These are phyloP conservation scores for Aspergillus melleus DNA, from an alignment of 2,329 filamentous ascomycete species.

Conservation along the genomic window DNA sequence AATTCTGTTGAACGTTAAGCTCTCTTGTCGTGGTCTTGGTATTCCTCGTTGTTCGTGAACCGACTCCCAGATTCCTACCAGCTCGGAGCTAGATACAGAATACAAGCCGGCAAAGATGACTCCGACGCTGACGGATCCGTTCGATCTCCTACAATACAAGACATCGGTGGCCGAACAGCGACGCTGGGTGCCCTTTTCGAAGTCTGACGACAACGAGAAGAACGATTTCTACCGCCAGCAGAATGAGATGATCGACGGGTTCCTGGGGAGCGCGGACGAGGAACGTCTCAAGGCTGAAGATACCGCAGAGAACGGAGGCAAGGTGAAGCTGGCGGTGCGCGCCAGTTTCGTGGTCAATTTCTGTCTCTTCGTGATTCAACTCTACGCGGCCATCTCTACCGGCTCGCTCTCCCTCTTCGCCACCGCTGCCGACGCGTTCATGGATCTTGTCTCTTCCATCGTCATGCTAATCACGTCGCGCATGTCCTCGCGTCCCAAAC, in stretches of 20 bases:
- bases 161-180: not conserved
- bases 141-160: slow-evolving; percentile 2
- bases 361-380: not conserved
- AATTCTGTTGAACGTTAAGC: not conserved
- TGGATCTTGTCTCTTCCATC: slow-evolving; percentile 3
- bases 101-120: not conserved
- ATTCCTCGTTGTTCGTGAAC: not conserved
- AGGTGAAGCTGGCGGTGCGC: not conserved
- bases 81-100: not conserved
- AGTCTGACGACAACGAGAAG: not conserved
- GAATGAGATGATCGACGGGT: slow-evolving; percentile 4
- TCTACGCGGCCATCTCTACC: slow-evolving; percentile 2
- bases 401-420: not conserved
- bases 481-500: not conserved
- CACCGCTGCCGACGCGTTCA: slow-evolving; percentile 1
- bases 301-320: slow-evolving; percentile 1
- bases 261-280: not conserved
- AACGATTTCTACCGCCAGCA: slow-evolving; percentile 2
- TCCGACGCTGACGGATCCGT: not conserved
- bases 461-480: slow-evolving; percentile 1
- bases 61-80: not conserved
- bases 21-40: not conserved
- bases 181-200: not conserved
- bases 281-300: slow-evolving; percentile 1
- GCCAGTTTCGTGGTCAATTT: slow-evolving; percentile 3